Percentiles rank a stretch among this genome's conserved stretches.
phyloP scores from a whole-genome alignment of 108 stramenopile species.

The Hondaea fermentalgiana region DNA sequence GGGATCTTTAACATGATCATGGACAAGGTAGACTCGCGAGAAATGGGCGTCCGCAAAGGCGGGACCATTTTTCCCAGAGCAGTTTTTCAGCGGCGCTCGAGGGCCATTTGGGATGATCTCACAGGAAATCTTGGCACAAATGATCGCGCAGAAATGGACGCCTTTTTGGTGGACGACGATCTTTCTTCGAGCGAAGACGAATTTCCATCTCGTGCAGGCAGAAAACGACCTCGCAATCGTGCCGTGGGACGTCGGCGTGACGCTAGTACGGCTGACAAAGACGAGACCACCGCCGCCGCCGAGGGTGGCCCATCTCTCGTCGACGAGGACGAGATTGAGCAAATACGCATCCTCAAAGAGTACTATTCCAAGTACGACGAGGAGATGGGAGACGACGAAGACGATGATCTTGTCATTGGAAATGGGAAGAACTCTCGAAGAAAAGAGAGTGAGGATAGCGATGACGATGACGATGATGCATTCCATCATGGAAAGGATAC shows the following conservation, averaged over 20 bases:
- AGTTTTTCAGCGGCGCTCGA: neutral
- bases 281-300: neutral
- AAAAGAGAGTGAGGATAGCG: neutral
- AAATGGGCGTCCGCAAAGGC: neutral
- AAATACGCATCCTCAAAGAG: neutral
- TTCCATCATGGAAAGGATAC: neutral
- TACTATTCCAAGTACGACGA: neutral
- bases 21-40: neutral
- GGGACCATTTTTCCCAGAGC: neutral
- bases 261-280: neutral
- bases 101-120: neutral
- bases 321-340: too few relatives aligned
- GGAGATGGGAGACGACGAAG: neutral
- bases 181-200: neutral
- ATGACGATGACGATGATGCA: neutral
- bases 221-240: neutral
- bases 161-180: neutral
- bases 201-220: neutral
- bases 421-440: neutral
- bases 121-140: neutral
- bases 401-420: neutral
- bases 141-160: neutral
- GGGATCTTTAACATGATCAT: neutral
- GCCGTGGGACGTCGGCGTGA: neutral
- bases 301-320: neutral